Evolutionary conservation across 495 filamentous ascomycete species (phyloP).

Genomic region (Cryomyces minteri): DNA sequence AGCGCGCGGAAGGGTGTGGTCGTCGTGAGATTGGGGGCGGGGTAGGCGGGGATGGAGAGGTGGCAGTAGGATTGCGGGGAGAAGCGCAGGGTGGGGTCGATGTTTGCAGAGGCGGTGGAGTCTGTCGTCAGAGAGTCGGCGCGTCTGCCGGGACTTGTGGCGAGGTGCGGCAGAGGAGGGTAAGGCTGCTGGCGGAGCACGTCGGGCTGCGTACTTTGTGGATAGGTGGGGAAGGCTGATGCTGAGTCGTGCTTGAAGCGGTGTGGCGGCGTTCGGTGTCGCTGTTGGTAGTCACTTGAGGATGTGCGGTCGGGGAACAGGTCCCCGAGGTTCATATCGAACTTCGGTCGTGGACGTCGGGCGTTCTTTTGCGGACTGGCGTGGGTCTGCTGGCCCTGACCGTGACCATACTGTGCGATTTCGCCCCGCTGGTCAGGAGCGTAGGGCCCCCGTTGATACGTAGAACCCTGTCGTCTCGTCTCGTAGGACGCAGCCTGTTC

Average conservation of each 20-base stretch:
- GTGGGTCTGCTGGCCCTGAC: constrained; percentile 3
- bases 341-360: constrained; percentile 29
- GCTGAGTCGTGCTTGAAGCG: neutral
- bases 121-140: constrained; percentile 2
- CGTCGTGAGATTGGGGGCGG: constrained; percentile 10
- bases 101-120: constrained; percentile 2
- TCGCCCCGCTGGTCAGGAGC: constrained; percentile 1
- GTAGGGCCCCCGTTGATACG: neutral
- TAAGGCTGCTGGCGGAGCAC: neutral
- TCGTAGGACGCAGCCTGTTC: constrained; percentile 14
- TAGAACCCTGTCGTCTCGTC: neutral
- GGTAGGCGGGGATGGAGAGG: constrained; percentile 5
- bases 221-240: no score
- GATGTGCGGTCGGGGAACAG: constrained; percentile 21
- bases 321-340: constrained; percentile 49
- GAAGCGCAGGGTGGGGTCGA: no score
- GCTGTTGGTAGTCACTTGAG: neutral
- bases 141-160: no score
- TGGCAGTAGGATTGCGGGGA: no score
- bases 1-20: constrained; percentile 19
- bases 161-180: no score
- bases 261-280: neutral
- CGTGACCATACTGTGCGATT: neutral
- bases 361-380: constrained; percentile 11
- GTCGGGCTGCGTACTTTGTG: neutral